Percentiles rank a stretch among this genome's conserved stretches.
Evolutionary conservation across 345 rosid genomes (phyloP).

Genomic region (Rhizophora mangle): DNA sequence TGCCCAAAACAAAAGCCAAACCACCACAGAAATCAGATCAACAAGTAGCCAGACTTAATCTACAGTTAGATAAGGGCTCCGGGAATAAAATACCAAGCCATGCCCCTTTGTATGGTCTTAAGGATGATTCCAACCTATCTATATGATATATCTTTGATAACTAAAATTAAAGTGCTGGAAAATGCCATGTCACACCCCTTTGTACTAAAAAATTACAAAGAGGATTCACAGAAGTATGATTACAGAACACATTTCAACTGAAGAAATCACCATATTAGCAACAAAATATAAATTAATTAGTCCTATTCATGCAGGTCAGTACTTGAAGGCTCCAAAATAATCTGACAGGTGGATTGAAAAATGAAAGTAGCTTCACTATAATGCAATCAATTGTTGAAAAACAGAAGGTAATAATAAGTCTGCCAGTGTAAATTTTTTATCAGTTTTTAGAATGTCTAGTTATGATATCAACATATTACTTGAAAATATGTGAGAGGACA

Average conservation of each 20-base stretch:
- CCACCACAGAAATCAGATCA: no score
- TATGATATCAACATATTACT: conserved; percentile 36
- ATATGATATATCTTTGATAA: no score
- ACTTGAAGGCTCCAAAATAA: not conserved
- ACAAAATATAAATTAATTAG: not conserved
- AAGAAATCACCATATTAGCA: not conserved
- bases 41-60: no score
- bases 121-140: no score
- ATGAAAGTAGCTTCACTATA: not conserved
- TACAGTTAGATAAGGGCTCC: no score
- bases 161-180: no score
- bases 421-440: not conserved
- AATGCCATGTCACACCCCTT: no score
- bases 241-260: not conserved
- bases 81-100: no score
- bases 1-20: not conserved
- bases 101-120: no score
- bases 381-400: not conserved
- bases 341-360: not conserved
- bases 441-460: not conserved
- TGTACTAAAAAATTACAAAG: no score
- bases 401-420: not conserved
- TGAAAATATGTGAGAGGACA: conserved; percentile 89
- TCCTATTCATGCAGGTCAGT: not conserved
- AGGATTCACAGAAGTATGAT: no score